Conservation (phyloP, 1,139 yeast genomes). For the Hemisphaericaspora subhashii region DNA sequence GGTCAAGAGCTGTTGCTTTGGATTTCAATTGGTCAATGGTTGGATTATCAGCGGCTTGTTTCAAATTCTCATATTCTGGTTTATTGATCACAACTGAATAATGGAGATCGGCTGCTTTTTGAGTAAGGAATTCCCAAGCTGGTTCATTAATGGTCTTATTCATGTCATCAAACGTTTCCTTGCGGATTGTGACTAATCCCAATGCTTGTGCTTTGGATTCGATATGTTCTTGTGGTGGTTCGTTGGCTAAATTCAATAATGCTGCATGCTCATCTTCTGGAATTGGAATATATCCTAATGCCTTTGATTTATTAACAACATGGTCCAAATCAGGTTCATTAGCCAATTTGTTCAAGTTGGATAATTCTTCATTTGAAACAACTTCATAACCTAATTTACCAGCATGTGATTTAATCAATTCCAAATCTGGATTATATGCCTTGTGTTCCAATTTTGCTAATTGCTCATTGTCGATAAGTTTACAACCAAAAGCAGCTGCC, state of each 20-base stretch:
- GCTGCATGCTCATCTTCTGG: conserved; percentile 23
- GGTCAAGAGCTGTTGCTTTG: conserved; percentile 18
- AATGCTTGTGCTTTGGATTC: conserved; percentile 21
- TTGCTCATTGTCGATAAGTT: conserved; percentile 14
- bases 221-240: conserved; percentile 31
- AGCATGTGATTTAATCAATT: conserved; percentile 9
- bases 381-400: conserved; percentile 13
- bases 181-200: conserved; percentile 28
- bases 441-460: conserved; percentile 12
- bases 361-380: conserved; percentile 14
- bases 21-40: conserved; percentile 21
- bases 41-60: conserved; percentile 16
- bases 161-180: conserved; percentile 22
- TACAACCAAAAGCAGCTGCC: conserved; percentile 12
- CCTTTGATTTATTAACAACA: conserved; percentile 14
- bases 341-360: conserved; percentile 17
- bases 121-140: conserved; percentile 28
- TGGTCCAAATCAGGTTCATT: conserved; percentile 18
- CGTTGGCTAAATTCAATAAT: conserved; percentile 24
- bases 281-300: conserved; percentile 18
- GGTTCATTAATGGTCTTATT: conserved; percentile 22
- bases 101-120: conserved; percentile 25
- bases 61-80: conserved; percentile 20
- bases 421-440: conserved; percentile 12
- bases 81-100: conserved; percentile 24